phyloP scores from a whole-genome alignment of 441 rosid species.

The Eruca vesicaria region DNA sequence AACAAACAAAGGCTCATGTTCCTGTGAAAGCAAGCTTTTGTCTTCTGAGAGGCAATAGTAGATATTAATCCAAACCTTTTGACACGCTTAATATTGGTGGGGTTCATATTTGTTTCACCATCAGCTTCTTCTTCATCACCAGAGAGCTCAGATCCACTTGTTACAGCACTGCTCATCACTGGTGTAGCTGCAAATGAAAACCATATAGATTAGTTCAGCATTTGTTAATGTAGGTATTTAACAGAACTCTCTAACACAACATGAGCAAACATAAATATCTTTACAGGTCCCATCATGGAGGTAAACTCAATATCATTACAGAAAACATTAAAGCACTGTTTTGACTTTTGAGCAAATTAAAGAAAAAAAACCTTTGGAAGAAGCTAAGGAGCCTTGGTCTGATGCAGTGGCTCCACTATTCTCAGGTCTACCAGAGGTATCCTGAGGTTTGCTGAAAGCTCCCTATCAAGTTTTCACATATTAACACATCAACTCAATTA shows the following conservation, averaged over 20 bases:
- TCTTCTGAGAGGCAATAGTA: neutral
- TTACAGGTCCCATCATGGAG: neutral
- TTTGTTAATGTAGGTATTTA: conserved; percentile 17
- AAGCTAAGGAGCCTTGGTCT: conserved; percentile 50
- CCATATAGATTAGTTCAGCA: conserved; percentile 29
- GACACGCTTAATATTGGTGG: conserved; percentile 57
- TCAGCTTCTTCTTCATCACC: conserved; percentile 61
- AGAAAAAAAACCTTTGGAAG: conserved; percentile 72
- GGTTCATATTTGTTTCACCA: conserved; percentile 57
- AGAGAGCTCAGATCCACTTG: conserved; percentile 67
- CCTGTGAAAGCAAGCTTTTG: neutral
- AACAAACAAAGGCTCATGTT: conserved; percentile 7
- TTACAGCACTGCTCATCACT: conserved; percentile 41
- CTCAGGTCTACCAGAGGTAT: conserved; percentile 53
- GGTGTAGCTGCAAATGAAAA: conserved; percentile 35
- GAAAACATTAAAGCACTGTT: neutral
- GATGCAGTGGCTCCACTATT: conserved; percentile 50
- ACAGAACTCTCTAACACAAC: conserved; percentile 37
- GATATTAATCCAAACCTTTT: conserved; percentile 41
- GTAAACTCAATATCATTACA: neutral
- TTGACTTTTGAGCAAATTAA: neutral
- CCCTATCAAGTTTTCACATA: conserved; percentile 48
- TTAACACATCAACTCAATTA: neutral
- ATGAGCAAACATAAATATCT: neutral
- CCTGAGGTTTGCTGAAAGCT: conserved; percentile 57